phyloP scores from a whole-genome alignment of 1,284 basidiomycete genomes.

The Hymenochaete sp. region DNA sequence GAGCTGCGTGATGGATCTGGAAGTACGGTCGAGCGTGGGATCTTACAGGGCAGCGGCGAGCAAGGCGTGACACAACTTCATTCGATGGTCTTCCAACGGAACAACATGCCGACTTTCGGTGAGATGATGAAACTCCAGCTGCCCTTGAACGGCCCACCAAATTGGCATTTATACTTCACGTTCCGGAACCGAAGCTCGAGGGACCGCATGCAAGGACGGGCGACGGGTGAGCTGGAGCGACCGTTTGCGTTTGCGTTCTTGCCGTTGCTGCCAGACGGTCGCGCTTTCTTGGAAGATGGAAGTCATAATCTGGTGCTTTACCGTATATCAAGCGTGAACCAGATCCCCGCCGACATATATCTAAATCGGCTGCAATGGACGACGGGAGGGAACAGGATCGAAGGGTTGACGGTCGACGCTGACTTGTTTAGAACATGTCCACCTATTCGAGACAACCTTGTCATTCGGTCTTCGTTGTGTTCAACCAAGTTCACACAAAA shows the following conservation, averaged over 20 bases:
- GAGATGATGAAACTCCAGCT: slow-evolving; percentile 88
- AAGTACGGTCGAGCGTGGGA: slow-evolving; percentile 60
- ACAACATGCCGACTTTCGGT: slow-evolving; percentile 82
- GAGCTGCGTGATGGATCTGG: slow-evolving; percentile 82
- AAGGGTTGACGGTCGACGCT: slow-evolving; percentile 50
- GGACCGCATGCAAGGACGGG: slow-evolving; percentile 34
- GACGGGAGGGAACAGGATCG: slow-evolving; percentile 43
- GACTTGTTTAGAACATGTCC: slow-evolving; percentile 60
- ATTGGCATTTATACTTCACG: slow-evolving; percentile 91
- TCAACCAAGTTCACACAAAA: slow-evolving; percentile 94
- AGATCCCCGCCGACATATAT: slow-evolving; percentile 62
- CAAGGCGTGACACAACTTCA: slow-evolving; percentile 72
- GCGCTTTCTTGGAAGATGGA: slow-evolving; percentile 86
- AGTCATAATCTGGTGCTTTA: slow-evolving; percentile 82
- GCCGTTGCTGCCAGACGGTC: slow-evolving; percentile 74
- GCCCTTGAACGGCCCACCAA: slow-evolving; percentile 58
- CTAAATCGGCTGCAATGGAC: slow-evolving; percentile 57
- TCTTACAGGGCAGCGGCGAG: slow-evolving; percentile 84
- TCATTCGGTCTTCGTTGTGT: slow-evolving; percentile 83
- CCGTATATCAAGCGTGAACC: slow-evolving; percentile 59
- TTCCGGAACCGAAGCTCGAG: slow-evolving; percentile 72
- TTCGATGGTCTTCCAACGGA: slow-evolving; percentile 84
- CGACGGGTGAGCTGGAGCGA: slow-evolving; percentile 45
- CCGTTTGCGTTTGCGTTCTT: slow-evolving; percentile 92
- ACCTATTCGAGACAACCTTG: slow-evolving; percentile 70